Conservation (phyloP, 202 grass and related monocot genomes). For the Saccharum hybrid region DNA sequence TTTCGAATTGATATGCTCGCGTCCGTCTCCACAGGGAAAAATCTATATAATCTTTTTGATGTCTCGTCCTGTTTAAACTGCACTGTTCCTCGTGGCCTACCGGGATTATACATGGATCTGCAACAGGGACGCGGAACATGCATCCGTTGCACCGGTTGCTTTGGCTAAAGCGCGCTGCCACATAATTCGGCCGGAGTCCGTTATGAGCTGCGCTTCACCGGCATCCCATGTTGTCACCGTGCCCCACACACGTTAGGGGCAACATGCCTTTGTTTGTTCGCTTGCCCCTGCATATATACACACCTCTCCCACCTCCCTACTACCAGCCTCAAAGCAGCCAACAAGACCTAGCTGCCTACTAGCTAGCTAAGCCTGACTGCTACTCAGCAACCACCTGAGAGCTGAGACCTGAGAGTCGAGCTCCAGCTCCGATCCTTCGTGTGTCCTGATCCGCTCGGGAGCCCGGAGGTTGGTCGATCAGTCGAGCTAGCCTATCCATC, state of each 20-base stretch:
- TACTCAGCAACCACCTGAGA: conserved; percentile 26
- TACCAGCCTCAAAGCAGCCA: conserved; percentile 25
- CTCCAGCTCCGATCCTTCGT: too few species aligned
- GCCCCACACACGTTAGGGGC: conserved; percentile 41
- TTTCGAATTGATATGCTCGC: background rate
- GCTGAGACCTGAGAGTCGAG: background rate
- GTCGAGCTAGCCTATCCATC: too few species aligned
- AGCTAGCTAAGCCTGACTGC: conserved; percentile 20
- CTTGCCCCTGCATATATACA: conserved; percentile 44
- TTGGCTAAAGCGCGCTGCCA: background rate
- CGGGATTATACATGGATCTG: background rate
- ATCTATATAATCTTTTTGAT: background rate
- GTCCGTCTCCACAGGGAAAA: background rate
- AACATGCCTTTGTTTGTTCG: conserved; percentile 51
- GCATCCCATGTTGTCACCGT: conserved; percentile 50
- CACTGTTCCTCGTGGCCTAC: background rate
- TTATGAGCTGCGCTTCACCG: conserved; percentile 12
- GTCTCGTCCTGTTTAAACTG: conserved; percentile 21
- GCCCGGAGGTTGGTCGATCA: too few species aligned
- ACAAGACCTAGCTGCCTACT: conserved; percentile 5
- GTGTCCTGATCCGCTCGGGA: too few species aligned
- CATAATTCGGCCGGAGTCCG: background rate
- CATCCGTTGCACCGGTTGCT: background rate
- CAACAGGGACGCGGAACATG: background rate
- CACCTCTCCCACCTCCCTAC: background rate